Base-by-base conservation (phyloP, 73 alveolate genomes). In the Paramecium pentaurelia region DNA sequence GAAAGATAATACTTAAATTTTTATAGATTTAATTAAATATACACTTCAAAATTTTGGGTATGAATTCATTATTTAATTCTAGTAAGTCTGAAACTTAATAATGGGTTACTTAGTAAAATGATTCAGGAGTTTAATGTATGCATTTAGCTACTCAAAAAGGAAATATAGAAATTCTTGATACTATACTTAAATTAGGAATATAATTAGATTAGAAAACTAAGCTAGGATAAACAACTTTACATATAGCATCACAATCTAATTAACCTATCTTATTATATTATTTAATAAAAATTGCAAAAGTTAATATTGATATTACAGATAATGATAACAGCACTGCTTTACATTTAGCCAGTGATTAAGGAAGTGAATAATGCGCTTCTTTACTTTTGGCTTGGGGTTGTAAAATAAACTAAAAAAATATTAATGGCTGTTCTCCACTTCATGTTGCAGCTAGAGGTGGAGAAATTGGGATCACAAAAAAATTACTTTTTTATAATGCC, bases 341-440 rank as follows among this genome's bases (percentile, higher is more conserved):
- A 6, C 99, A 97, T 86, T 95, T 97, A 97, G 98, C 98, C n/a
- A 86, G 95, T 36, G 92, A 86, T 92, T 92, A 91, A 77, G 95
- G 97, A 10, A 85, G 97, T 84, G 96, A 93, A 38, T 70, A 86
- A 42, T 95, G 95, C n/a, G 95, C 96, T 10, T 91, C 92, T 85
- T 95, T 92, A 75, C 77, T 97, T 27, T 68, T 97, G 28, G 75
- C 95, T 88, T 93, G 96, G 96, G 95, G 96, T 28, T 89, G 96
- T 8, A 86, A 93, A 54, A 88, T 95, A 6, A 93, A 96, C 85
- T 92, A 80, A 4, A 42, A 92, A 59, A 96, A 97, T 86, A 92
- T 83, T 8, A 92, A 94, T 16, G 98, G 99, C 1, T 93, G 70
- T 58, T 95, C 98, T 27, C 97, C 99, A 37, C 93, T 97, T n/a